A percentile compares a stretch with the other conserved stretches of the same genome.
These are phyloP conservation scores for Phyllosticta citrichinensis DNA, from an alignment of 2,329 filamentous ascomycete species.

Conservation along the genomic window DNA sequence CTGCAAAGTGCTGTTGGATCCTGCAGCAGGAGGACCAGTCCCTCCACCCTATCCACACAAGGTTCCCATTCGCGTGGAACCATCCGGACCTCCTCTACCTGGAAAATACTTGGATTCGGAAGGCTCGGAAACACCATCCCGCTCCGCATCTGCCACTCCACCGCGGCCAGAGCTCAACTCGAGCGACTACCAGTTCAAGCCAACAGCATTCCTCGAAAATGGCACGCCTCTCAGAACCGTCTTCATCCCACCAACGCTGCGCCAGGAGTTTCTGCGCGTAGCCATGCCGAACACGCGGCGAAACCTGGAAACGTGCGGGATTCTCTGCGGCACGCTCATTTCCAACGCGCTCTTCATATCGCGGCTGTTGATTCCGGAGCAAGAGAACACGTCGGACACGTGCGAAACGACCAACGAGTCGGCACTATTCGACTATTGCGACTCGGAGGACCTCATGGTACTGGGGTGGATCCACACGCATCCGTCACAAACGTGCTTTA, in stretches of 20 bases:
- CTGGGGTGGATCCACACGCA: constrained; percentile 98
- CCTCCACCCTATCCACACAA: constrained; percentile 5
- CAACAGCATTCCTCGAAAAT: constrained; percentile 81
- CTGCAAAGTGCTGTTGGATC: not conserved
- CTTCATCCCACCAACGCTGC: constrained; percentile 71
- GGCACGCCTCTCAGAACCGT: constrained; percentile 77
- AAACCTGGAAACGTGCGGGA: constrained; percentile 90
- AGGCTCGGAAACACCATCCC: constrained; percentile 11
- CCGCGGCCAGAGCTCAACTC: constrained; percentile 32
- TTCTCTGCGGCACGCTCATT: constrained; percentile 81
- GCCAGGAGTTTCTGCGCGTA: constrained; percentile 61
- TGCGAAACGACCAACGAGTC: constrained; percentile 88
- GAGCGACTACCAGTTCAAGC: constrained; percentile 64
- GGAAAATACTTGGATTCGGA: constrained; percentile 15
- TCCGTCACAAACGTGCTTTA: constrained; percentile 92
- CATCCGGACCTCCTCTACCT: constrained; percentile 15
- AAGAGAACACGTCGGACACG: constrained; percentile 81
- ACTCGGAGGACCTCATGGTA: constrained; percentile 70
- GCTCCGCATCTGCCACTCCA: constrained; percentile 21
- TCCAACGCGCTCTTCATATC: constrained; percentile 91
- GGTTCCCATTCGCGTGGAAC: not conserved
- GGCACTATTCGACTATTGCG: constrained; percentile 80
- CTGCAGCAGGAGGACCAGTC: not conserved
- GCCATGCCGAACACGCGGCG: constrained; percentile 66
- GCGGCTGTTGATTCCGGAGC: constrained; percentile 80